Conservation (phyloP, 1,139 yeast species). For the Wickerhamiella pararugosa region DNA sequence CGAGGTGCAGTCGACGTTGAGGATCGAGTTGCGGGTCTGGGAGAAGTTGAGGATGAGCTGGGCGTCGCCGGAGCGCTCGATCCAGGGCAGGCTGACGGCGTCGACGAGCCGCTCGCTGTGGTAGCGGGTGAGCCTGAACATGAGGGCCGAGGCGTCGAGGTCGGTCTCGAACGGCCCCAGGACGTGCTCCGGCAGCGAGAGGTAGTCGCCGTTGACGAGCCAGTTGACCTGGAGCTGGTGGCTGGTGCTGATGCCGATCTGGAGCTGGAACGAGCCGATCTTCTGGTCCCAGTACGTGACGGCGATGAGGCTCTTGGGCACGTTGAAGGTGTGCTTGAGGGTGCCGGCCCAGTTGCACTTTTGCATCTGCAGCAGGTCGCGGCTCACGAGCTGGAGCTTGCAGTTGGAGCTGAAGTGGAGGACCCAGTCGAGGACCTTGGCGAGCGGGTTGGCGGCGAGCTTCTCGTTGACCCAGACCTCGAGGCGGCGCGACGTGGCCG, state of each 20-base stretch:
- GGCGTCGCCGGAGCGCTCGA: conserved; percentile 5
- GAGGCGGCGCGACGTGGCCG: conserved; percentile 30
- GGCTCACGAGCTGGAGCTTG: conserved; percentile 54
- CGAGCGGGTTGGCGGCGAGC: conserved; percentile 37
- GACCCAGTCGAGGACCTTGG: conserved; percentile 49
- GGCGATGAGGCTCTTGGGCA: conserved; percentile 1
- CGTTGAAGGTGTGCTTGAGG: conserved; percentile 41
- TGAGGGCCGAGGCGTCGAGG: conserved; percentile 5
- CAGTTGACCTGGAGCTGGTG: conserved; percentile 14
- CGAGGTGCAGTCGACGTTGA: conserved; percentile 4
- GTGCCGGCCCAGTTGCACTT: conserved; percentile 53
- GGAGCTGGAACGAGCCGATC: conserved; percentile 6
- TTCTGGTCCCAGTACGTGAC: conserved; percentile 8
- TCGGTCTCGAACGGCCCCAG: conserved; percentile 15
- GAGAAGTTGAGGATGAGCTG: conserved; percentile 4
- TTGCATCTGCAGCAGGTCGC: conserved; percentile 43
- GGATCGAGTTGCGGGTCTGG: conserved; percentile 3
- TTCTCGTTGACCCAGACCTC: conserved; percentile 45
- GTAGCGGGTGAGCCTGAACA: conserved; percentile 2
- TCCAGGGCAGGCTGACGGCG: conserved; percentile 6
- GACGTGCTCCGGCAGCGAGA: conserved; percentile 18
- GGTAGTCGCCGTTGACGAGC: conserved; percentile 19
- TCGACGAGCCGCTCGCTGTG: conserved; percentile 6
- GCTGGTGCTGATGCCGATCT: conserved; percentile 2
- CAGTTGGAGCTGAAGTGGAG: conserved; percentile 60